A percentile compares a stretch with the other conserved stretches of the same genome.
Evolutionary conservation across 1,139 yeast genomes (phyloP).

Genomic region (Taphrina sp.): DNA sequence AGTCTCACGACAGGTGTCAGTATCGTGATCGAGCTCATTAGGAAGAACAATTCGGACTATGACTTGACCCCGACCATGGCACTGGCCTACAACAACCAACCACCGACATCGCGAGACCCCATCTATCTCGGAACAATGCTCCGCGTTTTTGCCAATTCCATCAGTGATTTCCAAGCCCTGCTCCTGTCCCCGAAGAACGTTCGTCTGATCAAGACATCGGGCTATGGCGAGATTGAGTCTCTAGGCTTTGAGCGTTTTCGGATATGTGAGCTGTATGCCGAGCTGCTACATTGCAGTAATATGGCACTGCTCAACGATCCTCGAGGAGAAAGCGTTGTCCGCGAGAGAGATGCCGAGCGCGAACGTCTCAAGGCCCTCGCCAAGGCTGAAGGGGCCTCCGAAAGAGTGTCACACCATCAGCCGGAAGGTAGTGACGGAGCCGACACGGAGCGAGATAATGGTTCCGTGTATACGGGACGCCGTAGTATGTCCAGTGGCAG

Average conservation of each 20-base stretch:
- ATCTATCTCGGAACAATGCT: slow-evolving; percentile 87
- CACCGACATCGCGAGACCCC: slow-evolving; percentile 93
- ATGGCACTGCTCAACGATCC: slow-evolving; percentile 90
- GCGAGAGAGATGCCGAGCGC: slow-evolving; percentile 71
- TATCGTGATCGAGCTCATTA: slow-evolving; percentile 86
- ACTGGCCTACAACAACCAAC: slow-evolving; percentile 85
- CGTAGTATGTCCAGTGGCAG: slow-evolving; percentile 12
- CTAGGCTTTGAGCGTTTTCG: slow-evolving; percentile 93
- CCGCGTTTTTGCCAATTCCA: slow-evolving; percentile 70
- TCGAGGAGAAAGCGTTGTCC: slow-evolving; percentile 74
- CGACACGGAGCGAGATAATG: slow-evolving; percentile 17
- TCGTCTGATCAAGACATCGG: slow-evolving; percentile 55
- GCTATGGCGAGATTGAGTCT: slow-evolving; percentile 77
- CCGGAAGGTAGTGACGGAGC: not conserved
- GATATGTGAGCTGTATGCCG: slow-evolving; percentile 92
- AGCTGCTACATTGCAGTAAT: slow-evolving; percentile 89
- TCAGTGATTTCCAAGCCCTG: slow-evolving; percentile 65
- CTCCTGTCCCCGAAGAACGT: slow-evolving; percentile 46
- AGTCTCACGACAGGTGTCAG: slow-evolving; percentile 89
- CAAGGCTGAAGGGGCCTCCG: slow-evolving; percentile 1
- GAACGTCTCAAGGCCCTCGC: slow-evolving; percentile 38
- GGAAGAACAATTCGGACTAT: slow-evolving; percentile 94
- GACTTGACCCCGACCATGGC: slow-evolving; percentile 85
- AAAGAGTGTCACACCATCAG: not conserved
- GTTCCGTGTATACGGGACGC: not conserved